These are phyloP conservation scores for Sporothrix dimorphospora DNA, from an alignment of 2,329 filamentous ascomycete genomes.

Conservation along the genomic window DNA sequence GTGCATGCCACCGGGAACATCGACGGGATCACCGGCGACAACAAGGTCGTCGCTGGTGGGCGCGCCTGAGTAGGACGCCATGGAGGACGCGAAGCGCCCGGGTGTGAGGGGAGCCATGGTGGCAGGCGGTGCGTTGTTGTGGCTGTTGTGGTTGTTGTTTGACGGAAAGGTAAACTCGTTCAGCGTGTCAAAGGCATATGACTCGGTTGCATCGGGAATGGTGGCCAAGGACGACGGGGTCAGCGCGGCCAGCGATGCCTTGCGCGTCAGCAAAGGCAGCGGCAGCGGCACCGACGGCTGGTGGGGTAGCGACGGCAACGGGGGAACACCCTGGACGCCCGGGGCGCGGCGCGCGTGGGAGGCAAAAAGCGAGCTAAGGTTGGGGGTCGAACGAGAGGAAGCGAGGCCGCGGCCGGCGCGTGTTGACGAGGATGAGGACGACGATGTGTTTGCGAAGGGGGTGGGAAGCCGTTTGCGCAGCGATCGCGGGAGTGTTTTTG, in stretches of 20 bases:
- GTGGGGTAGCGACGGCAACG: conserved; percentile 20
- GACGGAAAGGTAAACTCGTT: conserved; percentile 44
- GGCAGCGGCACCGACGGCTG: conserved; percentile 7
- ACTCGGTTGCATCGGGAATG: conserved; percentile 68
- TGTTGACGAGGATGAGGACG: conserved; percentile 10
- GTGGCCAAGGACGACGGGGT: conserved; percentile 65
- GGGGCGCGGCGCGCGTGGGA: conserved; percentile 49
- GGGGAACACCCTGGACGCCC: conserved; percentile 9
- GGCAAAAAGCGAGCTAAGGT: conserved; percentile 57
- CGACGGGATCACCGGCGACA: conserved; percentile 79
- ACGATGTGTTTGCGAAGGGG: neutral
- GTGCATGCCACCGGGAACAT: conserved; percentile 91
- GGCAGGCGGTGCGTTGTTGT: conserved; percentile 26
- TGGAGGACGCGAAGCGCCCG: conserved; percentile 40
- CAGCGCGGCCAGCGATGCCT: conserved; percentile 71
- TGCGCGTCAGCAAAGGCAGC: conserved; percentile 61
- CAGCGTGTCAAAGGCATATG: conserved; percentile 62
- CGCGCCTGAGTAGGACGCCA: conserved; percentile 35
- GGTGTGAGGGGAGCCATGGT: conserved; percentile 59
- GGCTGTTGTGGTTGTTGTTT: conserved; percentile 41
- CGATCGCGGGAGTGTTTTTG: conserved; percentile 27
- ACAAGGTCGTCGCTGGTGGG: conserved; percentile 55
- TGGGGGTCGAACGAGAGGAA: conserved; percentile 53
- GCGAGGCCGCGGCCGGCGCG: conserved; percentile 41
- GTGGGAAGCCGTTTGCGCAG: conserved; percentile 32